Evolutionary conservation across 2,329 filamentous ascomycete species (phyloP).

Genomic region (Aspergillus spinulosporus): DNA sequence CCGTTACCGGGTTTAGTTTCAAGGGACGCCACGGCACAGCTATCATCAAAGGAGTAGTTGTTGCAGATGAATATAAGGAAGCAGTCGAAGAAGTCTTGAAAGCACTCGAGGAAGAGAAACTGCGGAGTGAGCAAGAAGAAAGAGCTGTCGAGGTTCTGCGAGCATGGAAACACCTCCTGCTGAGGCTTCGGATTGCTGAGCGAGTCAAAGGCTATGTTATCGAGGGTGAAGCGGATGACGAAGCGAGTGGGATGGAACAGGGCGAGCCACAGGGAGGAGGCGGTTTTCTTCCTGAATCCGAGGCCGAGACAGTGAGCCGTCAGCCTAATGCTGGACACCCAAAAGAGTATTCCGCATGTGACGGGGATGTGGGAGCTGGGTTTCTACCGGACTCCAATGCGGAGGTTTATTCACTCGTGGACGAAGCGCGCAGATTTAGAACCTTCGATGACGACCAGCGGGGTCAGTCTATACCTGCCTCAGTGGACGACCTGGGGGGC

Average conservation of each 20-base stretch:
- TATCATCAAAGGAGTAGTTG: slow-evolving; percentile 73
- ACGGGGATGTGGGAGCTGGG: slow-evolving; percentile 34
- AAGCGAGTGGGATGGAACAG: slow-evolving; percentile 38
- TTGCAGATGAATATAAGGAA: slow-evolving; percentile 69
- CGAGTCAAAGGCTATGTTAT: slow-evolving; percentile 63
- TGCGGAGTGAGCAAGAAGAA: slow-evolving; percentile 61
- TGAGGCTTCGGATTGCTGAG: slow-evolving; percentile 68
- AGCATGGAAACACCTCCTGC: slow-evolving; percentile 61
- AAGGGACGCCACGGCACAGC: slow-evolving; percentile 83
- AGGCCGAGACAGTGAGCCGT: background rate
- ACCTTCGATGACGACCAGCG: background rate
- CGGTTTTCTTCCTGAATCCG: slow-evolving; percentile 38
- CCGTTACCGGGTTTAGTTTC: slow-evolving; percentile 87
- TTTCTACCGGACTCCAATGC: slow-evolving; percentile 40
- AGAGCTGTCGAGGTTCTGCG: slow-evolving; percentile 52
- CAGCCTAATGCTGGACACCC: background rate
- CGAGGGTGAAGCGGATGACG: slow-evolving; percentile 38
- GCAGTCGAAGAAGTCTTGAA: slow-evolving; percentile 69
- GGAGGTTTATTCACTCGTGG: slow-evolving; percentile 7
- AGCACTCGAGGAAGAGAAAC: slow-evolving; percentile 66
- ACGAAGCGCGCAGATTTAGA: background rate
- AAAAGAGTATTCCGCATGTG: slow-evolving; percentile 24
- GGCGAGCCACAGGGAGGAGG: slow-evolving; percentile 25
- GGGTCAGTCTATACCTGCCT: background rate
- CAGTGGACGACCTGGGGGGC: slow-evolving; percentile 20